Percentiles rank a stretch among this genome's conserved stretches.
Conservation (phyloP, 2,329 filamentous ascomycete genomes). For the Chrysoporthe cubensis region DNA sequence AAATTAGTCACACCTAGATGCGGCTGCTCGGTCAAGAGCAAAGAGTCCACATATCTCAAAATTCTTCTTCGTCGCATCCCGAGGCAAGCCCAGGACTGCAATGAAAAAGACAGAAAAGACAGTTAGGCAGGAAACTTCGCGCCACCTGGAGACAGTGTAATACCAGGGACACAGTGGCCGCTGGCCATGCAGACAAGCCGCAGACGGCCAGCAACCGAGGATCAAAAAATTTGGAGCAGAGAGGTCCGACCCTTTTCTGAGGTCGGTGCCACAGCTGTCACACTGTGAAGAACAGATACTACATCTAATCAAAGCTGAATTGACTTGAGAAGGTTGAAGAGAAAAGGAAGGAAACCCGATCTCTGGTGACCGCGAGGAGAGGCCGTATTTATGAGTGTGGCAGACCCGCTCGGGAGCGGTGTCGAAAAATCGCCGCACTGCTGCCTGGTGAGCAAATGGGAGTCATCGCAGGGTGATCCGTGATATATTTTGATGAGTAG, state of each 20-base stretch:
- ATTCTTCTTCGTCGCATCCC: constrained; percentile 11
- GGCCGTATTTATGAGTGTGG: neutral
- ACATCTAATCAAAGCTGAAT: constrained; percentile 20
- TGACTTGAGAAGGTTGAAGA: constrained; percentile 18
- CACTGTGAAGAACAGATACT: constrained; percentile 24
- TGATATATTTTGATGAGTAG: neutral
- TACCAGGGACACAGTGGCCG: constrained; percentile 16
- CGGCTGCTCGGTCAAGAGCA: neutral
- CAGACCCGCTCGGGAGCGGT: no score
- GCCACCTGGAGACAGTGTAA: constrained; percentile 21
- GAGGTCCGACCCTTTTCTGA: neutral
- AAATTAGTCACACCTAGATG: no score
- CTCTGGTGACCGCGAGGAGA: neutral
- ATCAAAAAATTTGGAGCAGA: constrained; percentile 1
- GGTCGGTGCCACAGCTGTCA: constrained; percentile 13
- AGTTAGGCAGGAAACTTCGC: neutral
- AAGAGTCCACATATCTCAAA: neutral
- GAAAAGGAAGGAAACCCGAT: neutral
- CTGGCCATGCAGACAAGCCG: neutral
- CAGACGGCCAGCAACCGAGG: constrained; percentile 1
- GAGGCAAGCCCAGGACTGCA: constrained; percentile 12
- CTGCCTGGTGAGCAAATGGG: neutral
- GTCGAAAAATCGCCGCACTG: neutral
- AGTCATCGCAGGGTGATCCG: neutral
- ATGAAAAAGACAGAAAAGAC: neutral